phyloP scores from a whole-genome alignment of 1,139 yeast genomes.

The Suhomyces maxii region DNA sequence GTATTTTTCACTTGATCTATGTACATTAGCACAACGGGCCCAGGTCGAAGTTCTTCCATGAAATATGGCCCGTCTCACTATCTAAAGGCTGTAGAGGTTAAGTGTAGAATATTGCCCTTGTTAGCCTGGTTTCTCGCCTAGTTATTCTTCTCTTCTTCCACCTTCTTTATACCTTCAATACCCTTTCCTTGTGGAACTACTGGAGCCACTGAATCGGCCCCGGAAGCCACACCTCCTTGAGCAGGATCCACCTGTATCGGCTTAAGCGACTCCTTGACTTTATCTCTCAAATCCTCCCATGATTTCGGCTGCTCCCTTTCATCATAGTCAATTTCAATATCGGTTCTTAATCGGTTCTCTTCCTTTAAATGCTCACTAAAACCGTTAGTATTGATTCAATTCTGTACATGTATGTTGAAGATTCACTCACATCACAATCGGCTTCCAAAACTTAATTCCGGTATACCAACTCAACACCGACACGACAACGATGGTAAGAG shows the following conservation, averaged over 20 bases:
- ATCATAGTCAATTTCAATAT: conserved; percentile 52
- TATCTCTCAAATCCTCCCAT: conserved; percentile 39
- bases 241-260: neutral
- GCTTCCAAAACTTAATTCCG: conserved; percentile 72
- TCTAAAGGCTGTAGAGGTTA: too few relatives aligned
- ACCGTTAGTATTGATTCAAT: conserved; percentile 11
- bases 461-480: conserved; percentile 46
- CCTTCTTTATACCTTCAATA: conserved; percentile 7
- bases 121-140: neutral
- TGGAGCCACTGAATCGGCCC: neutral
- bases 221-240: neutral
- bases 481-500: conserved; percentile 29
- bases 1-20: too few relatives aligned
- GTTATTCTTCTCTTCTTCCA: conserved; percentile 4
- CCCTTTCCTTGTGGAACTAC: conserved; percentile 4
- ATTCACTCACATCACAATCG: conserved; percentile 60
- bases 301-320: conserved; percentile 37
- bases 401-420: neutral
- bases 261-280: conserved; percentile 18
- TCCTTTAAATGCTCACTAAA: conserved; percentile 62
- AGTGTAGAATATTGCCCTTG: too few relatives aligned
- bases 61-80: too few relatives aligned
- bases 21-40: too few relatives aligned
- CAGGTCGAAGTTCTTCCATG: too few relatives aligned
- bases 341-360: conserved; percentile 66